Evolutionary conservation across 2,329 filamentous ascomycete genomes (phyloP).

Genomic region (Aspergillus sp.): DNA sequence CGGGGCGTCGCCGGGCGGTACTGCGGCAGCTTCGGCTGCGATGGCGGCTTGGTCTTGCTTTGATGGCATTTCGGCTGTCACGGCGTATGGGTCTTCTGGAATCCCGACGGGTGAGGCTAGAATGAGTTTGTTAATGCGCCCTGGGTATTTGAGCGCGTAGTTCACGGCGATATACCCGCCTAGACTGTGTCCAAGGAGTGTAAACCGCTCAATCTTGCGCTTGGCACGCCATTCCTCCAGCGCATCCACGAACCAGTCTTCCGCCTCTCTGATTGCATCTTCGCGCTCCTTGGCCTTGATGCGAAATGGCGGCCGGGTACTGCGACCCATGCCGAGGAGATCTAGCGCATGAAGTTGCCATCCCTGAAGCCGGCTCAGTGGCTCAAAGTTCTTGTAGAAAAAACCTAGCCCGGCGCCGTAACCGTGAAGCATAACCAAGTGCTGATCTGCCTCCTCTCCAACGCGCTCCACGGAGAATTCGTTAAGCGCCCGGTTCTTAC

Average conservation of each 20-base stretch:
- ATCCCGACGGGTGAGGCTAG: conserved; percentile 93
- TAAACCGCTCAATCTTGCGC: conserved; percentile 89
- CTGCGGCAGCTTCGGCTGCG: conserved; percentile 28
- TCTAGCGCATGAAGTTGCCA: conserved; percentile 95
- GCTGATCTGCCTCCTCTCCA: conserved; percentile 79
- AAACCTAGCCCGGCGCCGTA: conserved; percentile 96
- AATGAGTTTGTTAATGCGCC: conserved; percentile 92
- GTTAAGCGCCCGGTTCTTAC: conserved; percentile 85
- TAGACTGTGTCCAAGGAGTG: conserved; percentile 87
- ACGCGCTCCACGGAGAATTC: conserved; percentile 89
- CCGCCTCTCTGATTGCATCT: conserved; percentile 82
- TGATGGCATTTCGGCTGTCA: conserved; percentile 78
- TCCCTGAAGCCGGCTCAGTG: conserved; percentile 74
- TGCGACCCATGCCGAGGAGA: conserved; percentile 92
- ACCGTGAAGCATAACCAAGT: conserved; percentile 92
- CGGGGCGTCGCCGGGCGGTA: conserved; percentile 29
- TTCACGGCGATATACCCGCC: conserved; percentile 94
- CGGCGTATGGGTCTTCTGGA: conserved; percentile 89
- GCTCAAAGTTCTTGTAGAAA: conserved; percentile 98
- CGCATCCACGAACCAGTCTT: conserved; percentile 94
- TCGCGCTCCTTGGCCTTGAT: conserved; percentile 81
- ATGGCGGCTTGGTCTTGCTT: conserved; percentile 68
- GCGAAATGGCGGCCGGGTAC: conserved; percentile 79
- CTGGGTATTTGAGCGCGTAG: conserved; percentile 95
- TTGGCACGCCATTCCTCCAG: conserved; percentile 93